These are phyloP conservation scores for Cercophora samala DNA, from an alignment of 495 filamentous ascomycete species.

Conservation along the genomic window DNA sequence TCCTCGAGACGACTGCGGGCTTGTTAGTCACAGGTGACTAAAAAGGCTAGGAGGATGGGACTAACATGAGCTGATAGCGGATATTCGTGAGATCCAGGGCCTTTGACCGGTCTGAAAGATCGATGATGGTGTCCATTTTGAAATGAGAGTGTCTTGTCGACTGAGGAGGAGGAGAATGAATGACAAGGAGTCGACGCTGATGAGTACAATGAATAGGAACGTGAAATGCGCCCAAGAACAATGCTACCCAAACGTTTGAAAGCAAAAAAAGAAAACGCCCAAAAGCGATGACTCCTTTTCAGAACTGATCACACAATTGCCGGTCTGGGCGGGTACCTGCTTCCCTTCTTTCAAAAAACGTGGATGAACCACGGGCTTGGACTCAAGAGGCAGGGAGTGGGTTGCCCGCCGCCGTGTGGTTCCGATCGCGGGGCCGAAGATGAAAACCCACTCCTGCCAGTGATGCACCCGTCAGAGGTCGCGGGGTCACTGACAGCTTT, in stretches of 20 bases:
- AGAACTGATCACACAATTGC: background rate
- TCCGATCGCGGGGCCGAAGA: background rate
- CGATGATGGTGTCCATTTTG: slow-evolving; percentile 85
- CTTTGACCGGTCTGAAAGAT: slow-evolving; percentile 76
- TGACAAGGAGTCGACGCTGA: background rate
- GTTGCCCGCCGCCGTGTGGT: background rate
- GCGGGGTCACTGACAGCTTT: background rate
- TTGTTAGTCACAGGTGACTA: slow-evolving; percentile 11
- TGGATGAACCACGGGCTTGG: background rate
- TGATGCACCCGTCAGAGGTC: background rate
- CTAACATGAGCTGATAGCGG: slow-evolving; percentile 92
- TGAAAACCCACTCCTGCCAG: background rate
- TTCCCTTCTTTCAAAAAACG: background rate
- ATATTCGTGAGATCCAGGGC: slow-evolving; percentile 90
- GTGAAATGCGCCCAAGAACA: background rate
- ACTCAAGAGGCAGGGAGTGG: background rate
- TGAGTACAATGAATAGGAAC: background rate
- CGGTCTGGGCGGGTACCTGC: background rate
- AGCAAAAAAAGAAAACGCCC: too few species aligned
- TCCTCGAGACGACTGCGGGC: slow-evolving; percentile 83
- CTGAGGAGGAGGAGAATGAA: background rate
- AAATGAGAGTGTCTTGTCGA: background rate
- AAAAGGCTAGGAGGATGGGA: slow-evolving; percentile 1
- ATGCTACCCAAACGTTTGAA: background rate
- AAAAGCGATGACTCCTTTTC: background rate